Evolutionary conservation across 768 basidiomycete genomes (phyloP), one percentile per base, ranked within the genome.

Genomic region (Crepidotus variabilis): DNA sequence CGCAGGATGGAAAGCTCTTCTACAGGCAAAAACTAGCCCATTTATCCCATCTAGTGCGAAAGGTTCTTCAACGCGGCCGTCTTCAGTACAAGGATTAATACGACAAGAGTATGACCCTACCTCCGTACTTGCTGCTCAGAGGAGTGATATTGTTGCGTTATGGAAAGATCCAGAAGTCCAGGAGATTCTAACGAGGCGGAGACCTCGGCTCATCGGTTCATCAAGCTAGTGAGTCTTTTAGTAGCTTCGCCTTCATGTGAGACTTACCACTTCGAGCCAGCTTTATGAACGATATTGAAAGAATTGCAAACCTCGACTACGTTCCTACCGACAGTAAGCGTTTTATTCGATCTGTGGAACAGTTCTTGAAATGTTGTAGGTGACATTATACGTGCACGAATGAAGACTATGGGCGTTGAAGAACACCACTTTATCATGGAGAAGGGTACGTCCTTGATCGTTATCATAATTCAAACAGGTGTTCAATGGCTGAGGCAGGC

Each of bases 371-470:
- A n/a, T n/a, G n/a, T 20, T 36, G 33, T 52, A 82, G 86, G 76
- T 52, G 88, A 91, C 63, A 86, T 90, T 53, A 80, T 90, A n/a
- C 80, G 87, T 18, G 89, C 89, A 1, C 76, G 89, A 49, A 74
- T 92, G 56, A 78, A 85, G 22, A 92, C 89, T 1, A 75, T 87
- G 51, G 89, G 89, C 1, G 82, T 89, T 1, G 85, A 90, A 56
- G 89, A 92, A 64, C 85, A 90, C 61, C 72, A 78, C 9, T 85
- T 90, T 57, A 65, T 77, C 20, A 72, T 83, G 52, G 85, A 89
- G 48, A 72, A 73, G 62, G 78, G 87, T 86, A 54, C 14, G 47
- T 28, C 0, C 3, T 28, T 13, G 16, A 16, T 47, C 13, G 6
- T 3, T 32, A 6, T 18, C 1, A 6, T 0, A 24, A 5, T 14